Base-by-base conservation (phyloP, 495 filamentous ascomycete genomes). In the Trichoderma reesei region DNA sequence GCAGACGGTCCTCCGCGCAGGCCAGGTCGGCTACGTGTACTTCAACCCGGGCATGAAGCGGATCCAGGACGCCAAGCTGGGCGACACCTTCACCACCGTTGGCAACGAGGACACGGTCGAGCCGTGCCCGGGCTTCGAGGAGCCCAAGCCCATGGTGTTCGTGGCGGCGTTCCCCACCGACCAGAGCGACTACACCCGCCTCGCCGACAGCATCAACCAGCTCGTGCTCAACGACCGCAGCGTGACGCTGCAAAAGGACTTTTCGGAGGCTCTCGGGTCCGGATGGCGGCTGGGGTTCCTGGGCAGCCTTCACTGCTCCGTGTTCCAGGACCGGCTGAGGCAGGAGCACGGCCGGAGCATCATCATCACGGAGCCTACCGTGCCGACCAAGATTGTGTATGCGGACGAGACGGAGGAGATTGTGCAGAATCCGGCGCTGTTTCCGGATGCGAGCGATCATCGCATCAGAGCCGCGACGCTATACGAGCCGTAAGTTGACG, bases 41-140 rank as follows among this genome's bases (percentile, higher is more conserved):
- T 98, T 98, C 79, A 98, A 96, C 70, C 94, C 95, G 0, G 94
- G 93, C 9, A 98, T 98, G 94, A 98, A 96, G 76, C 82, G 85
- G 64, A 95, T 90, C 65, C 87, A 94, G 69, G 94, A 98, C 69
- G 92, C 94, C 60, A 95, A 96, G 76, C 87, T 98, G 60, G 94
- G 94, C 26, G 95, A 98, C 67, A 98, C 94, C 1, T 96, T 88
- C 70, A 96, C 94, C 2, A 87, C 81, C n/a, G 84, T 92, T 8
- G 93, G 92, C 0, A 85, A 75, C 14, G 90, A 96, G 73, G 84
- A 85, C 65, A 67, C 79, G 1, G 92, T 98, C 1, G 82, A 91
- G 71, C 86, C 89, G 20, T 85, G 92, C 64, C 90, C 90, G 0
- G 95, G 94, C 1, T 98, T 98, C 66, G 94, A 96, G 74, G 95